phyloP scores from a whole-genome alignment of 257 asterid species.

The Solanum etuberosum region DNA sequence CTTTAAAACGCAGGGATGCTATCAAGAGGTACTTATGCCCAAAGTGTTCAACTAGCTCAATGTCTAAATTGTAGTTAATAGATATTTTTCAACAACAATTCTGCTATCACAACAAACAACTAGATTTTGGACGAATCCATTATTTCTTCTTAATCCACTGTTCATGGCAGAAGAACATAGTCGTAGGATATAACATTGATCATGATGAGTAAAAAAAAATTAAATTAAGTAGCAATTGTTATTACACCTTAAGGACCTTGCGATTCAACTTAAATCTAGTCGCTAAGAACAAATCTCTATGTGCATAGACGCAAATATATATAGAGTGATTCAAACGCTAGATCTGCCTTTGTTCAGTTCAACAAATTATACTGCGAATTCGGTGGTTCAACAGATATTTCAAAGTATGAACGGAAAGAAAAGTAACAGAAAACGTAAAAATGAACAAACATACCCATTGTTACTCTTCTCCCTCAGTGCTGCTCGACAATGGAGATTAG shows the following conservation, averaged over 20 bases:
- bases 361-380: not conserved
- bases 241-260: not conserved
- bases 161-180: not conserved
- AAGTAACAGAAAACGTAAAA: not conserved
- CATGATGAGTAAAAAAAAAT: not conserved
- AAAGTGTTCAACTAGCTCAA: not conserved
- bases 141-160: not conserved
- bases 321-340: not conserved
- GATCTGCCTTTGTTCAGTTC: not conserved
- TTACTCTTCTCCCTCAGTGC: not conserved
- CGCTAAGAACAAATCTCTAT: conserved; percentile 35
- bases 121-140: not conserved
- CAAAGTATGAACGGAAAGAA: not conserved
- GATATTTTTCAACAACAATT: not conserved
- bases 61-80: not conserved
- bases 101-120: not conserved
- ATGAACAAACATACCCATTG: not conserved
- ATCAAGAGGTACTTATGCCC: too few species aligned
- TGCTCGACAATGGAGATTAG: not conserved
- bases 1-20: not conserved
- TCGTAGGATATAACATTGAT: not conserved
- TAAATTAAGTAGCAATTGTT: not conserved
- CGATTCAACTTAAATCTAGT: conserved; percentile 25
- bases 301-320: not conserved
- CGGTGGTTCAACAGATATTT: not conserved